Evolutionary conservation across 2,329 filamentous ascomycete genomes (phyloP).

Genomic region (Fusarium sp.): DNA sequence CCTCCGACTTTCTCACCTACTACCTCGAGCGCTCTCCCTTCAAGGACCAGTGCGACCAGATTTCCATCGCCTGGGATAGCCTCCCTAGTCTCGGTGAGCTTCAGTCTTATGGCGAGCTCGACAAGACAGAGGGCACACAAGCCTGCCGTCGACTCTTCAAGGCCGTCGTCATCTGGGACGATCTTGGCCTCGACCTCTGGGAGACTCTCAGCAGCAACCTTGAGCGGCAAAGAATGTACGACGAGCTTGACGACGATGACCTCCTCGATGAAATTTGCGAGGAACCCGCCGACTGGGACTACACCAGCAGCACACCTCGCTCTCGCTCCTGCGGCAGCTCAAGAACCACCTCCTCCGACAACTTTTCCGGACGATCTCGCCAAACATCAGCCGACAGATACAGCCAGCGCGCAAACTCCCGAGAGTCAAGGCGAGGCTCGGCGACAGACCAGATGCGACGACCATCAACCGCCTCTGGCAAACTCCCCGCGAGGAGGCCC

Average conservation of each 20-base stretch:
- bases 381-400: slow-evolving; percentile 31
- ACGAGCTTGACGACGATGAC: slow-evolving; percentile 28
- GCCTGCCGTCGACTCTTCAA: slow-evolving; percentile 53
- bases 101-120: slow-evolving; percentile 47
- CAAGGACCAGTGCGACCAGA: slow-evolving; percentile 47
- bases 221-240: slow-evolving; percentile 10
- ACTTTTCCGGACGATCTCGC: slow-evolving; percentile 27
- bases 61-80: slow-evolving; percentile 49
- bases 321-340: slow-evolving; percentile 35
- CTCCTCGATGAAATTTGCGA: slow-evolving; percentile 32
- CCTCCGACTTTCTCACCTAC: slow-evolving; percentile 48
- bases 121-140: slow-evolving; percentile 51
- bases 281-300: slow-evolving; percentile 29
- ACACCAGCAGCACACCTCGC: slow-evolving; percentile 15
- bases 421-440: slow-evolving; percentile 24
- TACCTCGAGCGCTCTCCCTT: slow-evolving; percentile 47
- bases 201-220: slow-evolving; percentile 40
- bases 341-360: slow-evolving; percentile 30
- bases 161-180: slow-evolving; percentile 54
- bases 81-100: slow-evolving; percentile 52
- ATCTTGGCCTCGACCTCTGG: slow-evolving; percentile 52
- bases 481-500: slow-evolving; percentile 11
- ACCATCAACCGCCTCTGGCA: slow-evolving; percentile 7
- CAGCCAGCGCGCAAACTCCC: slow-evolving; percentile 27
- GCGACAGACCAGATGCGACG: slow-evolving; percentile 18